Evolutionary conservation across 169 alveolate genomes (phyloP).

Genomic region (Eimeria tenella): DNA sequence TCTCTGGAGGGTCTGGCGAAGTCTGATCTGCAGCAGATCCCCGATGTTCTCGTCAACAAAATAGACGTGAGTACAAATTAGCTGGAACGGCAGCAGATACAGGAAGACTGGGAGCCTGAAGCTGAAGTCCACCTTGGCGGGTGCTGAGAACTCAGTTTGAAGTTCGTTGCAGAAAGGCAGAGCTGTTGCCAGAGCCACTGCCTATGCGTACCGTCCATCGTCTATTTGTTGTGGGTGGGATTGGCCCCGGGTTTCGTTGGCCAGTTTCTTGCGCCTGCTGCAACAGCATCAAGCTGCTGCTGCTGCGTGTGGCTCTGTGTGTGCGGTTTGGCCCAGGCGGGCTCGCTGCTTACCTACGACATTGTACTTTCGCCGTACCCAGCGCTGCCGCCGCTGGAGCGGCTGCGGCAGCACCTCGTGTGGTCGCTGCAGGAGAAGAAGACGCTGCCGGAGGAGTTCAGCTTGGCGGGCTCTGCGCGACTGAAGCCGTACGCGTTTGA

Average conservation of each 20-base stretch:
- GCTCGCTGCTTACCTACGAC: background rate
- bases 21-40: background rate
- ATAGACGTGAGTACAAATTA: background rate
- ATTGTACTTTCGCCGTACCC: background rate
- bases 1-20: background rate
- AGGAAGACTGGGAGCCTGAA: no score
- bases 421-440: background rate
- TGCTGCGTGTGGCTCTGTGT: background rate
- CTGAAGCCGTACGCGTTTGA: background rate
- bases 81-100: no score
- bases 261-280: background rate
- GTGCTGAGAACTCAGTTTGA: no score
- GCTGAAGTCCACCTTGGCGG: no score
- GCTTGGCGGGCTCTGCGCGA: background rate
- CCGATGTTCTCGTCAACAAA: slow-evolving; percentile 11
- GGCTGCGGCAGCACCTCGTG: slow-evolving; percentile 4
- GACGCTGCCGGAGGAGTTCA: background rate
- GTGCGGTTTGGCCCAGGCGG: background rate
- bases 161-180: no score
- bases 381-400: slow-evolving; percentile 4
- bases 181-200: no score
- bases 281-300: background rate
- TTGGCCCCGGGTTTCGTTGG: no score
- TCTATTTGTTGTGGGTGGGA: no score
- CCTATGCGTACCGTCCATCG: no score